Percentiles rank a stretch among this genome's conserved stretches.
phyloP scores from a whole-genome alignment of 139 green algal species.

The Volvox africanus region DNA sequence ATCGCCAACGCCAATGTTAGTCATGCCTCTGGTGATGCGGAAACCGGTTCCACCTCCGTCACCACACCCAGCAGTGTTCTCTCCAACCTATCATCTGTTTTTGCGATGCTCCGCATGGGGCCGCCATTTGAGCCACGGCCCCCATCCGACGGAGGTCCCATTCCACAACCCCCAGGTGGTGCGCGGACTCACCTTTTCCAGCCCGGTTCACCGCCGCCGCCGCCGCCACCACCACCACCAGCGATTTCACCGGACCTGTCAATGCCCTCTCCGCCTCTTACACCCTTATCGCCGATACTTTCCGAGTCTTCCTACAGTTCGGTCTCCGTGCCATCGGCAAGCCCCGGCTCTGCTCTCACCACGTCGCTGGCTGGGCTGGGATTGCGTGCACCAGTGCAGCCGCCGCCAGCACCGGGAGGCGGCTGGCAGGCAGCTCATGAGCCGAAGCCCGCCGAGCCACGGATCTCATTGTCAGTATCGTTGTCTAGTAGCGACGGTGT shows the following conservation, averaged over 20 bases:
- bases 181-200: background rate
- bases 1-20: background rate
- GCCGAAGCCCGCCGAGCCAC: background rate
- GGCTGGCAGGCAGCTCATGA: background rate
- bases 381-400: background rate
- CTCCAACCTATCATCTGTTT: background rate
- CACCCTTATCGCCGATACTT: background rate
- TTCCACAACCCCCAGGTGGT: background rate
- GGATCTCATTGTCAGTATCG: background rate
- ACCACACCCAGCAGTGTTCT: conserved; percentile 6
- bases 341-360: background rate
- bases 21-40: too few relatives aligned
- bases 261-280: background rate
- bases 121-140: background rate
- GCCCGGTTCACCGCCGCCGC: background rate
- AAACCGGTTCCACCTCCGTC: too few relatives aligned
- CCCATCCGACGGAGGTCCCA: background rate
- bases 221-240: background rate
- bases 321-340: background rate
- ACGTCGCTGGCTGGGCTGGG: background rate
- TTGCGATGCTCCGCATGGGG: background rate
- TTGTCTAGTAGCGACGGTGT: background rate
- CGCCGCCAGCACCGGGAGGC: too few relatives aligned
- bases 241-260: background rate
- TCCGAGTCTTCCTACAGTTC: background rate